Conservation (phyloP, 441 rosid species). For the Geranium incanum region DNA sequence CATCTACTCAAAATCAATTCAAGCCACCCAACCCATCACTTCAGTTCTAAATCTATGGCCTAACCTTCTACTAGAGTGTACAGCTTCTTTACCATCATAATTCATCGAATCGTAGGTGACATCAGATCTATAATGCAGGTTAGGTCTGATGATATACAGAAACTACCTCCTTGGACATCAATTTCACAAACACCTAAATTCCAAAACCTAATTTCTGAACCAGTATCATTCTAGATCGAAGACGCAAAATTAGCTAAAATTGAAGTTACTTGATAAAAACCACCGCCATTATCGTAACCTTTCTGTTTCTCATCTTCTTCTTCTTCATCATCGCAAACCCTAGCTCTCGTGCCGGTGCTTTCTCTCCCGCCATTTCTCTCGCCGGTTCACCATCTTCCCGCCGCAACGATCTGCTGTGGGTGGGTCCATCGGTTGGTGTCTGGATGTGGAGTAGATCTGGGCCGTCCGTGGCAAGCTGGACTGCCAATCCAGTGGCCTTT, state of each 20-base stretch:
- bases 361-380: conserved; percentile 31
- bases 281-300: conserved; percentile 15
- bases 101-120: no score
- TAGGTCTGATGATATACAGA: no score
- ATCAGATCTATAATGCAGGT: no score
- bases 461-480: no score
- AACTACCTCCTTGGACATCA: no score
- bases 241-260: background rate
- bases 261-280: conserved; percentile 53
- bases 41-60: no score
- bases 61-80: no score
- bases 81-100: no score
- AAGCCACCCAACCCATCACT: no score
- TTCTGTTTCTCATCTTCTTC: conserved; percentile 25
- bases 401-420: background rate
- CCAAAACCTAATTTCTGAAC: background rate
- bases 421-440: no score
- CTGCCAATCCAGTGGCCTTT: no score
- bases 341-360: conserved; percentile 52
- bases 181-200: background rate
- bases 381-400: background rate
- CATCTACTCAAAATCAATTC: background rate
- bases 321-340: conserved; percentile 43
- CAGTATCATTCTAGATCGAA: background rate
- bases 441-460: no score